phyloP scores from a whole-genome alignment of 2,329 filamentous ascomycete genomes.

The Lachnellula suecica region DNA sequence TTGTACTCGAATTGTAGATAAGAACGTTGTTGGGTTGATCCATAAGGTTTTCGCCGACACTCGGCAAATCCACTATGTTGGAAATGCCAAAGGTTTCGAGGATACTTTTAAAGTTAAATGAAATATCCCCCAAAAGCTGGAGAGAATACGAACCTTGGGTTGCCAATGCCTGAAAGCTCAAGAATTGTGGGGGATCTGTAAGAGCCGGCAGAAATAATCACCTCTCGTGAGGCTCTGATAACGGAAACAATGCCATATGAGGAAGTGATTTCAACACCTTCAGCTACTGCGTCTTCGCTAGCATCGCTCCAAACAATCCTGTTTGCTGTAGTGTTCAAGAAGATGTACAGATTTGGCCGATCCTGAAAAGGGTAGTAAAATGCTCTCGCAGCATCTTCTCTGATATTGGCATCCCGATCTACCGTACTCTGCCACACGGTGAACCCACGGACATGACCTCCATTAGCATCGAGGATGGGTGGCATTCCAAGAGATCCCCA shows the following conservation, averaged over 20 bases:
- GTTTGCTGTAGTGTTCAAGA: slow-evolving; percentile 16
- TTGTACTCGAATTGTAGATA: slow-evolving; percentile 24
- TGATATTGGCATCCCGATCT: slow-evolving; percentile 12
- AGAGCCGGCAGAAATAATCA: slow-evolving; percentile 31
- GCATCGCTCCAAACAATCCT: slow-evolving; percentile 11
- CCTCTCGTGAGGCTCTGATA: slow-evolving; percentile 29
- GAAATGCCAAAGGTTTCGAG: slow-evolving; percentile 11
- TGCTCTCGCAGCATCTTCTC: slow-evolving; percentile 21
- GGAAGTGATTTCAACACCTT: slow-evolving; percentile 24
- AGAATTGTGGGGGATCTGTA: slow-evolving; percentile 33
- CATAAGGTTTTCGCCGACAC: slow-evolving; percentile 27
- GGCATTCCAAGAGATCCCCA: slow-evolving; percentile 14
- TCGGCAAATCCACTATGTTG: slow-evolving; percentile 14
- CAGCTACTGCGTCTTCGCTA: slow-evolving; percentile 36
- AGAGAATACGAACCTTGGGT: slow-evolving; percentile 9
- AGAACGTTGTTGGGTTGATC: slow-evolving; percentile 22
- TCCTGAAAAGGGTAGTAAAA: slow-evolving; percentile 20
- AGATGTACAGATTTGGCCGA: slow-evolving; percentile 15
- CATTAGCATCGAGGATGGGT: slow-evolving; percentile 14
- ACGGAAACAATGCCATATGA: slow-evolving; percentile 10
- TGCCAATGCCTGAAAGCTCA: slow-evolving; percentile 36
- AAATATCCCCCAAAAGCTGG: background rate
- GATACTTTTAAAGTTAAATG: slow-evolving; percentile 10
- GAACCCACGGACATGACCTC: slow-evolving; percentile 15
- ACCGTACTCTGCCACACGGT: slow-evolving; percentile 15